Base-by-base conservation (phyloP, 768 basidiomycete species). In the Psilocybe subaeruginosa region DNA sequence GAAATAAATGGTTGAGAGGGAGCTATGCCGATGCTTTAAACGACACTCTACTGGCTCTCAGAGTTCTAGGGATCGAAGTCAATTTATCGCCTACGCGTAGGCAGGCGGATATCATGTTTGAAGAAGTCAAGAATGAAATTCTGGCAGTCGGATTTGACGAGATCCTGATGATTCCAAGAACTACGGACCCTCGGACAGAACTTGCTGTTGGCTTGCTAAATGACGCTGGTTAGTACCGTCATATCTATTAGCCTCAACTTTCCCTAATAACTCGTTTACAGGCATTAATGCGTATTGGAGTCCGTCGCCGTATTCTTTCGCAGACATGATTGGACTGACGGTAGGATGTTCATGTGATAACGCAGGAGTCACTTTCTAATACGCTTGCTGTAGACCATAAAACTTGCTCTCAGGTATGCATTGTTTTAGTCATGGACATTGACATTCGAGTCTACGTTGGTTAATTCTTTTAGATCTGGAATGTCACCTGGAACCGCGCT, bases 241-340 rank as follows among this genome's bases (percentile, higher is more conserved):
- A 33, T 19, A 43, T 11, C 35, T 60, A 23, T 23, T 23, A 19
- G 37, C 9, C 12, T 30, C 37, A 23, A 16, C 59, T 16, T 58
- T 41, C 12, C 19, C 49, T 53, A 16, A 49, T 31, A 16, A 51
- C 49, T 19, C 27, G 14, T 31, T 48, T 12, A 54, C 52, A 88
- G 87, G 87, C 4, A 82, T 84, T 30, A 87, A 88, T 69, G 88
- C 89, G 9, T 90, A 90, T 66, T 91, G 89, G 89, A 87, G 83
- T 64, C 78, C 82, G 11, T 77, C 79, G 1, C 73, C 80, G 8
- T 80, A 80, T 55, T 81, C 82, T 1, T 85, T 89, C 65, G 74
- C 80, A 8, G 88, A 88, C 69, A 75, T 87, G 16, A 84, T 90
- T 52, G 89, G 89, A 14, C 74, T 89, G 45, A 89, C 86, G 64